Evolutionary conservation across 2,329 filamentous ascomycete species (phyloP), one percentile per base, ranked within the genome.

Genomic region (Periconia sp.): DNA sequence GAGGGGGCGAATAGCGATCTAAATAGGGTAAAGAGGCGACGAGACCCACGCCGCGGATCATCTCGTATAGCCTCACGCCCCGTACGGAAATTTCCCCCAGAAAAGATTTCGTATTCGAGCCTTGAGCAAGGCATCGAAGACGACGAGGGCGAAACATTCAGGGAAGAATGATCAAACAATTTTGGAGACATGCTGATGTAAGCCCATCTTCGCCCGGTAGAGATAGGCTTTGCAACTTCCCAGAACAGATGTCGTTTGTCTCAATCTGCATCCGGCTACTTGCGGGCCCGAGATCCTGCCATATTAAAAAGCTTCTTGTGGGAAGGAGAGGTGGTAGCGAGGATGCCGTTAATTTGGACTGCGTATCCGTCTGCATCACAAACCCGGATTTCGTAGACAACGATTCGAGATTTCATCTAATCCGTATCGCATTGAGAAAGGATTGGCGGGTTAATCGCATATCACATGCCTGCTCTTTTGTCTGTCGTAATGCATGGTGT

Each of bases 281-380:
- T n/a, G n/a, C n/a, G n/a, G n/a, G n/a, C n/a, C 36, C 22, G 28
- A 23, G 22, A n/a, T 11, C 18, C 12, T 28, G 32, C 25, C 34
- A 46, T 44, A 44, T 40, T 40, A 45, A 40, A 43, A 51, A 42
- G 43, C 37, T 48, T 51, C 35, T 40, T 33, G 17, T 42, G 35
- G 30, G 25, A 12, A 11, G 5, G 17, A 22, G 28, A 13, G 9
- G 39, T 36, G 45, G 48, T 46, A 52, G 44, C 44, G 41, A 48
- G 35, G 32, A 16, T 17, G 22, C 29, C 35, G 15, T 42, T 36
- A 42, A 46, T 42, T 25, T 49, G 19, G n/a, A 32, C 23, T 19
- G 35, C 35, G 30, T 15, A 26, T 30, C 29, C 28, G 23, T 31
- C 26, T n/a, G 29, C 30, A 28, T 31, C 24, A 29, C 28, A 17